A percentile compares a stretch with the other conserved stretches of the same genome.
Conservation (phyloP, 164 flowering plant species). For the Paratinospora sagittata region DNA sequence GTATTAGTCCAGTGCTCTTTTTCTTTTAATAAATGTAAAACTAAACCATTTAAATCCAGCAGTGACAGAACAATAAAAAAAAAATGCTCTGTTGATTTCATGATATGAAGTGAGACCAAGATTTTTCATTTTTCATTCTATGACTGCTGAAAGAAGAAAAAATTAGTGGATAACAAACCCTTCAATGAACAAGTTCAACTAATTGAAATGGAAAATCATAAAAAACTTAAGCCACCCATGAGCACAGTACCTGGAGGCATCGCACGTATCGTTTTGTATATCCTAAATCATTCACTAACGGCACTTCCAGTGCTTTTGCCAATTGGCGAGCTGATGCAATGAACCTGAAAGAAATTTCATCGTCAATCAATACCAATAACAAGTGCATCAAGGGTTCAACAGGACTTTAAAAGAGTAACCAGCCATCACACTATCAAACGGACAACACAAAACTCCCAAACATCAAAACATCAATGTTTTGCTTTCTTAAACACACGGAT, state of each 20-base stretch:
- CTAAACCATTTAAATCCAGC: not conserved
- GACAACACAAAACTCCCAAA: not conserved
- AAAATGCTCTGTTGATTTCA: not conserved
- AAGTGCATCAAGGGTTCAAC: not conserved
- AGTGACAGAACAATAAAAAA: not conserved
- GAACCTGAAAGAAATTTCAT: conserved; percentile 41
- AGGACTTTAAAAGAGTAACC: not conserved
- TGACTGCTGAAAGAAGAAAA: not conserved
- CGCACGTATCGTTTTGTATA: conserved; percentile 99
- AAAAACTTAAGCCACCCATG: not conserved
- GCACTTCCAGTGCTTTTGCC: conserved; percentile 97
- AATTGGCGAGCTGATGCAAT: conserved; percentile 35
- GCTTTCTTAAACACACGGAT: not conserved
- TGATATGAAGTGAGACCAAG: not conserved
- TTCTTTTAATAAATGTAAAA: not conserved
- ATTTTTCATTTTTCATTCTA: not conserved
- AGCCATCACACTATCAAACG: not conserved
- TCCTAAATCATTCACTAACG: conserved; percentile 95
- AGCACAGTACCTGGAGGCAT: conserved; percentile 83
- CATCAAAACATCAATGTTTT: not conserved
- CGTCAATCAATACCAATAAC: not conserved
- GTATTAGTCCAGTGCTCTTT: not conserved
- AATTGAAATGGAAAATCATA: not conserved
- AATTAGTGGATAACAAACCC: not conserved
- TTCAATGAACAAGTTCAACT: not conserved